Conservation (phyloP, 441 rosid species). For the Adansonia grandidieri region DNA sequence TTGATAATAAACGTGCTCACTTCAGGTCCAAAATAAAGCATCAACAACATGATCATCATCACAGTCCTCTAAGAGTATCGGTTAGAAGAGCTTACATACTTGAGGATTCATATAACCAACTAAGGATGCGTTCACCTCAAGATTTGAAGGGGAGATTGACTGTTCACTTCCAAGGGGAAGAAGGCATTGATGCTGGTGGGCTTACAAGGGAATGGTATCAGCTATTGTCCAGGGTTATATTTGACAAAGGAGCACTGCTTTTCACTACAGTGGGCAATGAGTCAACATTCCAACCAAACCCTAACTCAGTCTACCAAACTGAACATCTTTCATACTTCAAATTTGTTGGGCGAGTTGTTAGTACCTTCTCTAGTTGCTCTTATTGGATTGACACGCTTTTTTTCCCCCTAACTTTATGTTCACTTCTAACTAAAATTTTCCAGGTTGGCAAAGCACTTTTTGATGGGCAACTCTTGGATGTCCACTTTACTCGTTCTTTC, state of each 20-base stretch:
- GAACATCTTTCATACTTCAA: constrained; percentile 98
- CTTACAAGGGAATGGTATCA: constrained; percentile 99
- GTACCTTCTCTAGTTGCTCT: constrained; percentile 38
- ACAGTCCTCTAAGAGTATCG: constrained; percentile 83
- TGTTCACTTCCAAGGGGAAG: constrained; percentile 95
- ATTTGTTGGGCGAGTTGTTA: constrained; percentile 93
- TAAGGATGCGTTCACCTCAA: constrained; percentile 77
- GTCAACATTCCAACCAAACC: constrained; percentile 97
- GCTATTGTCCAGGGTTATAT: constrained; percentile 87
- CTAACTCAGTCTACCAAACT: constrained; percentile 91
- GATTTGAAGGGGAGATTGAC: constrained; percentile 93
- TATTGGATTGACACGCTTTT: constrained; percentile 15
- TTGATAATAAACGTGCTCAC: constrained; percentile 92
- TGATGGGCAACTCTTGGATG: constrained; percentile 94
- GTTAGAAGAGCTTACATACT: constrained; percentile 96
- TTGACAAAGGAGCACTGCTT: constrained; percentile 93
- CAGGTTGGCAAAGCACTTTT: constrained; percentile 97
- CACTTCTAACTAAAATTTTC: constrained; percentile 20
- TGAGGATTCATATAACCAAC: constrained; percentile 94
- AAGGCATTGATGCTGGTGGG: constrained; percentile 98
- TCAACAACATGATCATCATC: constrained; percentile 83
- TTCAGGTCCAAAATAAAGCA: constrained; percentile 93
- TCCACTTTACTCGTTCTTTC: constrained; percentile 94
- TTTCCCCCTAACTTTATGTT: constrained; percentile 26
- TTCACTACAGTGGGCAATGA: constrained; percentile 98